Base-by-base conservation (phyloP, 352 stramenopile genomes). In the Discostella stelligera region DNA sequence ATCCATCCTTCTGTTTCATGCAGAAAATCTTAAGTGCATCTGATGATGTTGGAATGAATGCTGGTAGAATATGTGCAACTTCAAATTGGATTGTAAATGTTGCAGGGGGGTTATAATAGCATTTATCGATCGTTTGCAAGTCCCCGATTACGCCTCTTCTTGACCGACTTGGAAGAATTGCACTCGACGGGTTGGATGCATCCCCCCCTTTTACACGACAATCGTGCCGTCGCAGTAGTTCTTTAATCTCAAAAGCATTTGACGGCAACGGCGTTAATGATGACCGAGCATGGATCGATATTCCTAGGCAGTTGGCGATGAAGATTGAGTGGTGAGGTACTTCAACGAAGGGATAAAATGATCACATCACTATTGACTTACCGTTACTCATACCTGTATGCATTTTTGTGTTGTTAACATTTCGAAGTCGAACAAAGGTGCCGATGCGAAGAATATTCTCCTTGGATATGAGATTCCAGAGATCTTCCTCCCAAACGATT, bases 351-450 rank as follows among this genome's bases (percentile, higher is more conserved):
- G 55, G 50, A 14, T 14, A 32, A 49, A 27, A 21, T 64, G 37
- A 30, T 63, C 55, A 41, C 56, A 52, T 32, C 39, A 74, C n/a
- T 21, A 73, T 73, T 21, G 6, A 77, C 74, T 84, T 58, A 83
- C 79, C 80, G 37, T 73, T 70, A 61, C 52, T n/a, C n/a, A 69
- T 55, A 23, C 37, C 41, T 16, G 74, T 78, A 10, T 46, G 56
- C 44, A 84, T 66, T 13, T 37, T 75, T 32, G 37, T 48, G 39
- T 85, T 67, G 10, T 73, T 77, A 18, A 88, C 77, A 74, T 92
- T 92, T 64, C 83, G 59, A 21, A 92, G 71, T 10, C 87, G 74
- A 54, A 91, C 50, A 79, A 90, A 92, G 10, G 72, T 72, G 27
- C 87, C 87, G 50, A 87, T 46, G 16, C 66, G 18, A 52, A 90